These are phyloP conservation scores for Neonectria punicea DNA, from an alignment of 2,329 filamentous ascomycete species.

Conservation along the genomic window DNA sequence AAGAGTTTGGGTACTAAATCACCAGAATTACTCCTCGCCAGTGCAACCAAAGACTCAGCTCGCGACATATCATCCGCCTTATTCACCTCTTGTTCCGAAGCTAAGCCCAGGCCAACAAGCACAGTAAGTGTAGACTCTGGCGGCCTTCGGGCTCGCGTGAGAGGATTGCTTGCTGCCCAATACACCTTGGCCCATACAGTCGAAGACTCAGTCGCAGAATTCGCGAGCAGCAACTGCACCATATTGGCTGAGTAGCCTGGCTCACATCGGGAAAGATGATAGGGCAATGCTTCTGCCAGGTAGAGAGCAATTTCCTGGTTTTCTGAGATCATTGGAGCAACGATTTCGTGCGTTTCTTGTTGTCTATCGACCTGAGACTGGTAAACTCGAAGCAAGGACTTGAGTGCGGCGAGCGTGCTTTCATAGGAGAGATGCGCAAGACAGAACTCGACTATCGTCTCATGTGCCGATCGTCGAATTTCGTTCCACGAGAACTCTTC, in stretches of 20 bases:
- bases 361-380: neutral
- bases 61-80: neutral
- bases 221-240: too few relatives aligned
- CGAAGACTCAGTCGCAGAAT: too few relatives aligned
- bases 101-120: neutral
- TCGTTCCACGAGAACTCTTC: neutral
- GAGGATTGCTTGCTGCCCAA: neutral
- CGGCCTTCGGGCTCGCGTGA: neutral
- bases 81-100: neutral
- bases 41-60: neutral
- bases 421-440: neutral
- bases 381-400: neutral
- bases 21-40: neutral
- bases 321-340: neutral
- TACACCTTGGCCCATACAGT: neutral
- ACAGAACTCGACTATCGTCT: neutral
- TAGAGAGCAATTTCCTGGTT: neutral
- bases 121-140: neutral
- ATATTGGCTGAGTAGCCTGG: neutral
- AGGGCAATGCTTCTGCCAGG: neutral
- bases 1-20: neutral
- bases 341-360: neutral
- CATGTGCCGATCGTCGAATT: neutral
- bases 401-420: neutral
- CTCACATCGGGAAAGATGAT: neutral